Base-by-base conservation (phyloP, 108 stramenopile genomes). In the Schizochytrium sp. region DNA sequence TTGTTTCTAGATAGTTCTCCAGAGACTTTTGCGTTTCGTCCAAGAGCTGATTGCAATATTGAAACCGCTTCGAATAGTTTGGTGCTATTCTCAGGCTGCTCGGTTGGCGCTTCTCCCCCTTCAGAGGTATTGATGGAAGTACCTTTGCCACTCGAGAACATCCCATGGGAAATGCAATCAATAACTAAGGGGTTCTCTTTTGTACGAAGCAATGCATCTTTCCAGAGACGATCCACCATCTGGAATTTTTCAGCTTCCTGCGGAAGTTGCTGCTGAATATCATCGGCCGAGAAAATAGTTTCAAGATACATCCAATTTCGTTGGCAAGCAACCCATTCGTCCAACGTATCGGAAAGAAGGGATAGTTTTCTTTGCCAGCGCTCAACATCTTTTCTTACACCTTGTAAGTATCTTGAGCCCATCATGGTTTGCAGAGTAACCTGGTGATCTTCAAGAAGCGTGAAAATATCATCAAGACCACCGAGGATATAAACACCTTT, bases 191-290 rank as follows among this genome's bases (percentile, higher is more conserved):
- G 93, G 55, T 92, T 72, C n/a, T 69, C 60, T 38, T 88, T 46
- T 4, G 94, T 93, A 2, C 72, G 47, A 15, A 47, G 57, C 93
- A 94, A 92, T 28, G 92, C 76, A 3, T 91, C 89, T 88, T 91
- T 92, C 94, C 94, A 95, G 40, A 88, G 59, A 49, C 90, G 89
- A 90, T 95, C 92, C 13, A 95, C 94, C 3, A 83, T 53, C 12
- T 61, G 60, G 89, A 95, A 95, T 88, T 94, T 93, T 46, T 89
- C 72, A 4, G 93, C 87, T 91, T 95, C 94, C 38, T 76, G 92
- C 2, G 94, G 94, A 38, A 95, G 92, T 91, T 95, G 94, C 93
- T 94, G 93, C 92, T 93, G 93, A 42, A 95, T 95, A 88, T 95
- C 94, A 72, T 95, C 94, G 1, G 94, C 94, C 57, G 73, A 89